Evolutionary conservation across 768 basidiomycete genomes (phyloP).

Genomic region (Hemileccinum impolitum): DNA sequence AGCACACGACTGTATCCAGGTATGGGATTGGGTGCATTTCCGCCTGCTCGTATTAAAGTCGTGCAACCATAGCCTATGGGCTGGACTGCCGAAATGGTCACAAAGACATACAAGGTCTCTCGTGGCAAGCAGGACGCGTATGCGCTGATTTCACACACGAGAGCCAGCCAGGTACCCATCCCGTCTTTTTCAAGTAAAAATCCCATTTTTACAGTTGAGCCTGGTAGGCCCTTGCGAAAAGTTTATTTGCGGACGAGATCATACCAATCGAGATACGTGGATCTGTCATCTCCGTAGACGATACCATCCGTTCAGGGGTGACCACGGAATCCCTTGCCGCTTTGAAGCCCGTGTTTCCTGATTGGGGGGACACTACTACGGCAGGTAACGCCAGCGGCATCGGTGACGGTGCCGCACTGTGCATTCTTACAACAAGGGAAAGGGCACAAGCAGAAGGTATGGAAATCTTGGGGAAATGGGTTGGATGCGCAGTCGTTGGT

Average conservation of each 20-base stretch:
- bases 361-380: constrained; percentile 74
- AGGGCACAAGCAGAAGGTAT: constrained; percentile 74
- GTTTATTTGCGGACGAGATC: constrained; percentile 85
- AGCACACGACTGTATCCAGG: constrained; percentile 77
- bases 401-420: constrained; percentile 89
- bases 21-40: background rate
- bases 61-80: constrained; percentile 70
- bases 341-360: constrained; percentile 84
- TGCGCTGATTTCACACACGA: constrained; percentile 81
- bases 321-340: constrained; percentile 71
- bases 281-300: constrained; percentile 64
- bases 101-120: constrained; percentile 71
- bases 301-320: constrained; percentile 84
- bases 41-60: background rate
- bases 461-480: constrained; percentile 80
- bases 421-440: constrained; percentile 76
- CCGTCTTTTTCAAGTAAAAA: background rate
- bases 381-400: constrained; percentile 87
- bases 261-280: constrained; percentile 80
- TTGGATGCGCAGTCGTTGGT: constrained; percentile 76
- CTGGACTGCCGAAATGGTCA: constrained; percentile 92
- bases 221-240: constrained; percentile 56
- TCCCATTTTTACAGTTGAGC: background rate
- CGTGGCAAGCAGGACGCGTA: constrained; percentile 87
- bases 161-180: constrained; percentile 58